Conservation (phyloP, 169 alveolate genomes). For the Plasmodium vinckei region DNA sequence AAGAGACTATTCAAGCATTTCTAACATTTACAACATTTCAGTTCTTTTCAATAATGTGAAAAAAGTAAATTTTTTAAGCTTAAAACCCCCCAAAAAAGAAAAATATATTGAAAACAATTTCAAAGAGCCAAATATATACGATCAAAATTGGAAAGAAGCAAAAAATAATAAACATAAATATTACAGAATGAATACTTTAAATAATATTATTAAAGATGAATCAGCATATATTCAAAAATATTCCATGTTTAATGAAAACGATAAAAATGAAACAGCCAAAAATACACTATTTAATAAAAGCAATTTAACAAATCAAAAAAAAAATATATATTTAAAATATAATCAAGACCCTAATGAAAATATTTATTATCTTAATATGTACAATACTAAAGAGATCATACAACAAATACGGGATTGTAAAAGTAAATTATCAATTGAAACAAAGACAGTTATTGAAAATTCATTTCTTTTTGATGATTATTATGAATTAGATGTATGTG, state of each 20-base stretch:
- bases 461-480: slow-evolving; percentile 36
- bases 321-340: background rate
- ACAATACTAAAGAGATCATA: background rate
- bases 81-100: slow-evolving; percentile 11
- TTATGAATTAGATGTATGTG: slow-evolving; percentile 27
- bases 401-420: slow-evolving; percentile 1
- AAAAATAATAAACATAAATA: background rate
- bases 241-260: slow-evolving; percentile 64
- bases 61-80: slow-evolving; percentile 6
- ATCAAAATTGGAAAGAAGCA: slow-evolving; percentile 15
- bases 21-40: slow-evolving; percentile 18
- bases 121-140: background rate
- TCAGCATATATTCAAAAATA: slow-evolving; percentile 46
- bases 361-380: slow-evolving; percentile 26
- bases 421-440: slow-evolving; percentile 15
- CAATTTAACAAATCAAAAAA: slow-evolving; percentile 6
- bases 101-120: background rate
- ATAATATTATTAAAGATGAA: slow-evolving; percentile 37
- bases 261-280: slow-evolving; percentile 28
- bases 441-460: slow-evolving; percentile 36
- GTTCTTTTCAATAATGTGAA: background rate
- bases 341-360: slow-evolving; percentile 25
- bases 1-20: background rate
- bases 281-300: slow-evolving; percentile 12
- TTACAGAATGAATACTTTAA: slow-evolving; percentile 19